Percentiles rank a stretch among this genome's conserved stretches.
phyloP scores from a whole-genome alignment of 1,284 basidiomycete genomes.

The Ganoderma lucidum region DNA sequence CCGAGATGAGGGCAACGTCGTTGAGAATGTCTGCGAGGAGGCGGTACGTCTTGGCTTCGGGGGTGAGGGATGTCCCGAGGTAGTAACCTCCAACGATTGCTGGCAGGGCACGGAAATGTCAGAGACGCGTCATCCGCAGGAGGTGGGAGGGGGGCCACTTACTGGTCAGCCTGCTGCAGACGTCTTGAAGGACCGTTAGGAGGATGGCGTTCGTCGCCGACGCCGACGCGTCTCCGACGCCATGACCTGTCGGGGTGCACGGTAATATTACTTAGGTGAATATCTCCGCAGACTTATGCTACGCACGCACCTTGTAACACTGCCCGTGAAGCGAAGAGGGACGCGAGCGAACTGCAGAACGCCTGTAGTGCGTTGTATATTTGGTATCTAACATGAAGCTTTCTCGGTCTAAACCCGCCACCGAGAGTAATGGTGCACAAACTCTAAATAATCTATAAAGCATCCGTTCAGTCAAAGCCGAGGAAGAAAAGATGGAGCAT shows the following conservation, averaged over 20 bases:
- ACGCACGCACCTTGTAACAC: slow-evolving; percentile 63
- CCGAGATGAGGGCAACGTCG: slow-evolving; percentile 64
- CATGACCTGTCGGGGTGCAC: slow-evolving; percentile 57
- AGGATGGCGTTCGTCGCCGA: slow-evolving; percentile 72
- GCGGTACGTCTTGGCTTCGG: slow-evolving; percentile 77
- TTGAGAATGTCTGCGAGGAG: slow-evolving; percentile 74
- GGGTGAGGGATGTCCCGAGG: slow-evolving; percentile 68
- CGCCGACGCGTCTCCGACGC: slow-evolving; percentile 70
- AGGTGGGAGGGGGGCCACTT: slow-evolving; percentile 27
- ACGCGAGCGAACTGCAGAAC: slow-evolving; percentile 71
- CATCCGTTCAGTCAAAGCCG: background rate
- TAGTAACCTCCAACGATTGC: slow-evolving; percentile 70
- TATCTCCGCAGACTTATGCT: background rate
- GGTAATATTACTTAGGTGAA: background rate
- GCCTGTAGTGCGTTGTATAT: slow-evolving; percentile 72
- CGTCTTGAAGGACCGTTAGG: slow-evolving; percentile 68
- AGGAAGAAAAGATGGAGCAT: too few species aligned
- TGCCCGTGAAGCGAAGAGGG: slow-evolving; percentile 70
- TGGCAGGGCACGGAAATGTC: slow-evolving; percentile 35
- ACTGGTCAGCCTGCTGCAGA: slow-evolving; percentile 70
- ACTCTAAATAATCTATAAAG: slow-evolving; percentile 36
- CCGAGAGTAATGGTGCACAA: background rate
- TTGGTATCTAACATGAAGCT: slow-evolving; percentile 52
- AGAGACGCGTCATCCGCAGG: background rate
- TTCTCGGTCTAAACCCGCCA: background rate